Base-by-base conservation (phyloP, 495 filamentous ascomycete genomes). In the Xylaria bambusicola region DNA sequence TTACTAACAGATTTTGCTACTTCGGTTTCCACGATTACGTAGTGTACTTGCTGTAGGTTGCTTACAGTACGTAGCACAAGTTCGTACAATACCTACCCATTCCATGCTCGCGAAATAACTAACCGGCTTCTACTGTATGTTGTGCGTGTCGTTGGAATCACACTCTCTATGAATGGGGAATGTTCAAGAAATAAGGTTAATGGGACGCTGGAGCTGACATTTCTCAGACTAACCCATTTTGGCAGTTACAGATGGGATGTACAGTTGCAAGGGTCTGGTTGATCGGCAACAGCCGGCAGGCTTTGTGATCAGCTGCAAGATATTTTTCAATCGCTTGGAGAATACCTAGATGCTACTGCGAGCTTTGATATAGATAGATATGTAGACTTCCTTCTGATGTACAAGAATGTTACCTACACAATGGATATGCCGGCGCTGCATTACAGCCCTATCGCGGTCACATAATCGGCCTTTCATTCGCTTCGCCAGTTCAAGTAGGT, bases 381-480 rank as follows among this genome's bases (percentile, higher is more conserved):
- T 46, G 31, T 35, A 42, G 13, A 38, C 38, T 17, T 41, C n/a
- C 17, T 10, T n/a, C n/a, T 33, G 5, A 42, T 45, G 38, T 40
- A 36, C 36, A 60, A 78, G 46, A 61, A 83, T 83, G 80, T 77
- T 77, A 68, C 71, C 75, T 60, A 70, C 77, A 68, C 79, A 77
- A 75, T 82, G 80, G 80, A 70, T 81, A 58, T 83, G 79, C 69
- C 79, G 79, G 58, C 72, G 74, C 68, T 82, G 80, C 67, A 68
- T 71, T 61, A 73, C 70, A 51, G 71, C 74, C 66, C 63, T 75
- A 54, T 60, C 69, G 48, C 76, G 71, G 63, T 66, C 69, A 33
- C 62, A 63, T 42, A 63, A 62, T 42, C 61, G 61, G 40, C 67
- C 66, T 50, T 69, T 76, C 46, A 13, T 77, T 44, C 75, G 81